Base-by-base conservation (phyloP, 2,329 filamentous ascomycete genomes). In the Xylariaceae sp. region DNA sequence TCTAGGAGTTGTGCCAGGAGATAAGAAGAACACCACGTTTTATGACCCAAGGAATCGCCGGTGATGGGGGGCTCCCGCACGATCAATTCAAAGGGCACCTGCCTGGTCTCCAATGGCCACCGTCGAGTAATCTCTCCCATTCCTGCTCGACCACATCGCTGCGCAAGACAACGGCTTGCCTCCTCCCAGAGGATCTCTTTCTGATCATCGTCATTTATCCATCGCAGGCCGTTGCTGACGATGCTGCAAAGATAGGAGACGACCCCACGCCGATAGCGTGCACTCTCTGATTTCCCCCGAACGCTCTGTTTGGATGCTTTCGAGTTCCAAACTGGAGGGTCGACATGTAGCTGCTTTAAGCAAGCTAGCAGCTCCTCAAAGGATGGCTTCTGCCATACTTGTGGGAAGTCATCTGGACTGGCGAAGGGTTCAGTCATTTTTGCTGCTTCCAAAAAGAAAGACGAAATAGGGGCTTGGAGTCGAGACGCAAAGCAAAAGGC, bases 11-110 rank as follows among this genome's bases (percentile, higher is more conserved):
- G 86, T 0, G 92, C 87, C 3, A 97, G 83, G 2, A 95, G 80
- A 66, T 91, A 95, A 0, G 91, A 92, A 0, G 91, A 92, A 0
- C 88, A 89, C 94, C 94, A 97, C 0, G 94, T 99, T 71, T 99
- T 97, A 69, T 95, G 79, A 1, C 94, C 94, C 19, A 97, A 77
- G 56, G 89, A 88, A 70, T 96, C 92, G 5, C 88, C 88, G 0
- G 89, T 95, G 53, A 97, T 76, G 0, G 91, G 85, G 1, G 94
- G 94, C 68, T 99, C 94, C 54, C 89, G 81, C 40, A 99, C 83
- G 37, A 80, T 78, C 49, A 99, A 75, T 45, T 85, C 79, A 62
- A 91, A 78, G 1, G 71, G 62, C 30, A 68, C 64, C 2, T 63
- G 56, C 3, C 65, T 64, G 4, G 63, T 61, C 27, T 69, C 63